Evolutionary conservation across 352 stramenopile species (phyloP).

Genomic region (Globisporangium okanoganense): DNA sequence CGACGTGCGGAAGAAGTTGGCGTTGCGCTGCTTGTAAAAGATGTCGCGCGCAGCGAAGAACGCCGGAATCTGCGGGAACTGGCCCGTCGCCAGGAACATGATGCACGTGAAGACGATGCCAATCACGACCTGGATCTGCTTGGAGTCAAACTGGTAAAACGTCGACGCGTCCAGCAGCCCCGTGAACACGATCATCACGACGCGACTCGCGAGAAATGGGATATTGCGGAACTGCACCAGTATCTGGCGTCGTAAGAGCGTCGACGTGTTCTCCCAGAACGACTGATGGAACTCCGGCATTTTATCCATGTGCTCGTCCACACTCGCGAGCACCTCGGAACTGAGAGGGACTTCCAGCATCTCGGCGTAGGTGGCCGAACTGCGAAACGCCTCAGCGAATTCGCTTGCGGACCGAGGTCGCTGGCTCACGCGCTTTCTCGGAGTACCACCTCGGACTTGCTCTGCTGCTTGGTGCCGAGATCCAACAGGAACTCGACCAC

Average conservation of each 20-base stretch:
- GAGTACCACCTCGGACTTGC: constrained; percentile 7
- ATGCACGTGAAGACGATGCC: constrained; percentile 13
- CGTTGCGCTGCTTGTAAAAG: constrained; percentile 19
- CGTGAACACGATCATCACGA: constrained; percentile 15
- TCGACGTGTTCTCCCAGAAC: constrained; percentile 20
- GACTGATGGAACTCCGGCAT: constrained; percentile 33
- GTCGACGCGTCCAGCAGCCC: constrained; percentile 13
- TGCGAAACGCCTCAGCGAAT: constrained; percentile 29
- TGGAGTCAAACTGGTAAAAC: constrained; percentile 14
- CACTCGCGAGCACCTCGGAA: constrained; percentile 16
- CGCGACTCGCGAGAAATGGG: constrained; percentile 11
- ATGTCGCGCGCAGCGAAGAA: constrained; percentile 10
- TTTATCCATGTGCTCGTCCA: constrained; percentile 22
- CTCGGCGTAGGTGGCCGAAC: constrained; percentile 20
- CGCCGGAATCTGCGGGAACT: constrained; percentile 12
- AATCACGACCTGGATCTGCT: constrained; percentile 8
- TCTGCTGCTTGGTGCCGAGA: constrained; percentile 17
- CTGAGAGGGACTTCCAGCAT: constrained; percentile 18
- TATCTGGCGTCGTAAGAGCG: constrained; percentile 44
- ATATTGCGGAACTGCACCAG: constrained; percentile 32
- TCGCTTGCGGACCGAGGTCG: constrained; percentile 21
- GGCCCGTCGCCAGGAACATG: constrained; percentile 16
- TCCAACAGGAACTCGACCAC: constrained; percentile 17
- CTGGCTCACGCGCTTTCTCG: neutral
- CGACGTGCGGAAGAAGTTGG: no score